Evolutionary conservation across 805 yeast species (phyloP), one percentile per base, ranked within the genome.

Genomic region (Lachancea cidri): DNA sequence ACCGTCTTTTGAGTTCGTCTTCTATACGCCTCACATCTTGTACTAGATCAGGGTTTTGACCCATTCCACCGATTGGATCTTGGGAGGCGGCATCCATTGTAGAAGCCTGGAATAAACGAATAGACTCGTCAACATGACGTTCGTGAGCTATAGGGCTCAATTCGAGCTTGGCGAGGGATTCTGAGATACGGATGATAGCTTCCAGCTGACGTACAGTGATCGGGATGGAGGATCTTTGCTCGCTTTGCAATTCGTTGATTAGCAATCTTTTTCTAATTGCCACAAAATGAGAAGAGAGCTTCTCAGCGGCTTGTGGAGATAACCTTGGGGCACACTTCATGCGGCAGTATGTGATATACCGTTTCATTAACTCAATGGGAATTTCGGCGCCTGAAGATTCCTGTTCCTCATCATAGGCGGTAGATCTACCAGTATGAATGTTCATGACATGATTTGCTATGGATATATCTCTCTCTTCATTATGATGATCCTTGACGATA

Each of bases 131-230:
- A 20, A 93, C 98, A 58, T 93, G 98, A 48, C 77, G 82, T 53
- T 80, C 93, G 6, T 79, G 75, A 3, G 96, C 98, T 14, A 87
- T 73, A 1, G 97, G 91, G 11, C 83, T 73, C 42, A 93, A 68
- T 42, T 81, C 81, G 44, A 93, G 62, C 63, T 93, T 93, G 5
- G 98, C 98, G 42, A 93, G 68, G 0, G 96, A 77, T 67, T 93
- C 99, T 2, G 97, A 78, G 41, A 93, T 93, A 69, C 99, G 89
- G 36, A 93, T 79, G 53, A 93, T 86, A 30, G 99, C 98, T 66
- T 93, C 99, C 47, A 93, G 73, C 69, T 93, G 99, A 73, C 99
- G 88, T 34, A 93, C 80, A 0, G 99, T 93, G 57, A 93, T 91
- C 22, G 99, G 99, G 56, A 93, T 93, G 1, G 96, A 83, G 1